Evolutionary conservation across 2,329 filamentous ascomycete genomes (phyloP), one percentile per base, ranked within the genome.

Genomic region (Emydomyces testavorans): DNA sequence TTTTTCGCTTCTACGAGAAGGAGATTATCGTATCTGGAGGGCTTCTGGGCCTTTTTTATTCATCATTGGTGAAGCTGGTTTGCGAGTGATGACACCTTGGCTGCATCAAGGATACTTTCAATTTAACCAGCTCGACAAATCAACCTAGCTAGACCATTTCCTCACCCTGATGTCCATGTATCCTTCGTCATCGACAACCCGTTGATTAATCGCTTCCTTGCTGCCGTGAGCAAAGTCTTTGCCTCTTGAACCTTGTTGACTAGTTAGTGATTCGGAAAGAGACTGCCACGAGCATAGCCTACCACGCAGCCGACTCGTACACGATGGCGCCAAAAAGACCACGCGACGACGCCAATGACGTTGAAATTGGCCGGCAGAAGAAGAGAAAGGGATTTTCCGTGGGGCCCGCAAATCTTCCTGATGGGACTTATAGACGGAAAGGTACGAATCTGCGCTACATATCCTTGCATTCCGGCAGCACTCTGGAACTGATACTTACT

Each of bases 391-490:
- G 85, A 43, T 95, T 96, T 70, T 77, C 77, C 34, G 83, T 95
- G 49, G 90, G 89, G 0, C 89, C 90, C 24, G 83, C 83, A 31
- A 94, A 95, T 64, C 73, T 96, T 21, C 90, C 90, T 34, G 89
- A 95, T 64, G 89, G 90, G 48, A 82, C 83, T 18, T 86, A 92
- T 76, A 79, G 79, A 59, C 81, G 90, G 58, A 94, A 94, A 72
- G 75, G 79, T 80, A 59, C 36, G 50, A 26, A 32, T 46, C 3
- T 32, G 2, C n/a, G 6, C 11, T 26, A 16, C 10, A 10, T 8
- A 20, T 13, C 6, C 13, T 13, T 37, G 42, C 10, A 6, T 16
- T 3, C 11, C 16, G 15, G 21, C 24, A 15, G 4, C 26, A 21
- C 48, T 20, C 3, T 8, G 6, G 11, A 8, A 8, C 41, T 46